Conservation (phyloP, 106 monocot genomes). For the Xerophyta viscosa region DNA sequence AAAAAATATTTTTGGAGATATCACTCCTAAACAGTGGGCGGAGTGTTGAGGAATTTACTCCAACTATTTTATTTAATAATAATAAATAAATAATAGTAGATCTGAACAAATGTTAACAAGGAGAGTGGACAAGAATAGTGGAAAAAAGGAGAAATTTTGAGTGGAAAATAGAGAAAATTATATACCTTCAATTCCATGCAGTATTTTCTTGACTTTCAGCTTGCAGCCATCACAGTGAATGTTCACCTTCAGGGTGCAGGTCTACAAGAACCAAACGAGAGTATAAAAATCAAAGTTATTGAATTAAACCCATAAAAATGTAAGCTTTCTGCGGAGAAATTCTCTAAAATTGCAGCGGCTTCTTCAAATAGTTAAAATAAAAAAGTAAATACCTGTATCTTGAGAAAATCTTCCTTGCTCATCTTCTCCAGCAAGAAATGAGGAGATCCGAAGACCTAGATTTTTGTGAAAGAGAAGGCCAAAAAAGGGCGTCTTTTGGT, state of each 20-base stretch:
- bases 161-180: background rate
- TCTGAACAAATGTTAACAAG: too few species aligned
- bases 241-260: slow-evolving; percentile 60
- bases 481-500: too few species aligned
- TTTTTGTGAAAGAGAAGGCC: too few species aligned
- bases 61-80: too few species aligned
- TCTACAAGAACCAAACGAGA: slow-evolving; percentile 19
- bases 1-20: too few species aligned
- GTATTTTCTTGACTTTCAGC: slow-evolving; percentile 69
- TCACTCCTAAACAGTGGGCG: background rate
- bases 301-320: background rate
- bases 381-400: slow-evolving; percentile 81
- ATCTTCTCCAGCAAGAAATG: slow-evolving; percentile 18
- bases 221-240: slow-evolving; percentile 80
- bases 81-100: too few species aligned
- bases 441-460: too few species aligned
- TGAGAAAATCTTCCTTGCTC: slow-evolving; percentile 64
- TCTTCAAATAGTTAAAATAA: too few species aligned
- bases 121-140: too few species aligned
- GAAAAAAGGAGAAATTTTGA: background rate
- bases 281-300: background rate
- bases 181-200: slow-evolving; percentile 61
- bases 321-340: too few species aligned
- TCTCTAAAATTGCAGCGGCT: too few species aligned
- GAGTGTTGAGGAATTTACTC: too few species aligned